These are phyloP conservation scores for Clonostachys byssicola DNA, from an alignment of 2,329 filamentous ascomycete genomes.

Conservation along the genomic window DNA sequence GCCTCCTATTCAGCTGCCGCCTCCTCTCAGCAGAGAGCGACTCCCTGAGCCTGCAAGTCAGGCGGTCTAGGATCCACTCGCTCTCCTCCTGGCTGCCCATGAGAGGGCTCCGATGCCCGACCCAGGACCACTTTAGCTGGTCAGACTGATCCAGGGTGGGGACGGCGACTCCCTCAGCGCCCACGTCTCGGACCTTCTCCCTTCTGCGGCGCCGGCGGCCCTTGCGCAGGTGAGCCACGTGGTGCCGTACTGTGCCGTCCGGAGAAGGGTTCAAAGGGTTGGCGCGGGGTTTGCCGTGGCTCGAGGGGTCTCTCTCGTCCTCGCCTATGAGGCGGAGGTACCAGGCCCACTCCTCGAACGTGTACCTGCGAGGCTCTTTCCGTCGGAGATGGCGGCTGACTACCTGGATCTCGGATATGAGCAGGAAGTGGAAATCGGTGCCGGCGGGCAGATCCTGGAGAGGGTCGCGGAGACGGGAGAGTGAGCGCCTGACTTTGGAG, in stretches of 20 bases:
- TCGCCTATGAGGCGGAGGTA: constrained; percentile 75
- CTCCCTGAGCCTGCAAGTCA: constrained; percentile 48
- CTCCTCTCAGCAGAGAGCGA: constrained; percentile 14
- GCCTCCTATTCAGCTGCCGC: not conserved
- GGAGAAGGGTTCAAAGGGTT: constrained; percentile 39
- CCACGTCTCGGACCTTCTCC: no score
- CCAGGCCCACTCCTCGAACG: constrained; percentile 83
- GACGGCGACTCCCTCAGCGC: not conserved
- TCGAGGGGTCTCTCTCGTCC: constrained; percentile 51
- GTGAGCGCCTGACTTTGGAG: constrained; percentile 2
- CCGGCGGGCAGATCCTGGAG: constrained; percentile 32
- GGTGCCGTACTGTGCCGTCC: no score
- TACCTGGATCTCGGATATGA: constrained; percentile 67
- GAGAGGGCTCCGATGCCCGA: constrained; percentile 64
- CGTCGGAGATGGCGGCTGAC: constrained; percentile 59
- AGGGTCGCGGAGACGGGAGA: constrained; percentile 26
- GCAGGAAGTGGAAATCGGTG: constrained; percentile 55
- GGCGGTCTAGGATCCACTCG: constrained; percentile 67
- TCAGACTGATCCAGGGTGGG: constrained; percentile 7
- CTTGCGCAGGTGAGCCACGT: no score
- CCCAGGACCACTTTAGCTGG: constrained; percentile 62
- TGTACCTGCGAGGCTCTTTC: constrained; percentile 59
- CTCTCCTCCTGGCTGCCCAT: constrained; percentile 66
- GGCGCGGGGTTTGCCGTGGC: constrained; percentile 24
- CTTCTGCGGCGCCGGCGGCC: not conserved